Evolutionary conservation across 805 yeast species (phyloP), one percentile per base, ranked within the genome.

Genomic region (Danielozyma ontarioensis): DNA sequence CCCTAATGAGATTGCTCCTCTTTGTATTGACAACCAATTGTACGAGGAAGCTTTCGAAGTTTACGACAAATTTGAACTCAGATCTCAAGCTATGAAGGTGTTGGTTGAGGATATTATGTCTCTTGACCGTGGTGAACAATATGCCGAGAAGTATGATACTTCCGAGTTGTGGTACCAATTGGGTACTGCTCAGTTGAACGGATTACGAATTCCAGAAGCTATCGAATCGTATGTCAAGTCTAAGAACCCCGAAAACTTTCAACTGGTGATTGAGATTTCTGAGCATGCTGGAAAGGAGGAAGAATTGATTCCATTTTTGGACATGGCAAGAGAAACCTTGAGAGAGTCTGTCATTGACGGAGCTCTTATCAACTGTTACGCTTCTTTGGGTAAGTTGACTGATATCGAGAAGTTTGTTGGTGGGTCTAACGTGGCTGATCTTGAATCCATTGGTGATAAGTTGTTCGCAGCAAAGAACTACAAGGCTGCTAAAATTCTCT

Each of bases 281-380:
- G 94, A 89, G 55, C 94, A 85, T 51, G 95, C 96, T 23, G 97
- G 96, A 44, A 90, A 89, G 58, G 95, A 80, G 57, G 97, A 90
- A 52, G 97, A 93, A 62, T 77, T 93, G 47, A 70, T 90, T 48
- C 80, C 84, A 44, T 93, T 76, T 65, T 73, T 93, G 63, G 70
- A 74, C 43, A 87, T 88, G 95, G 96, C 98, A 12, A 83, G 98
- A 66, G 77, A 81, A 55, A 72, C 89, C 13, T 70, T 87, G 55
- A 84, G 96, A 54, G 98, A 93, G 65, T 89, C 96, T 34, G 72
- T 74, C 50, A 79, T 93, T 54, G 99, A 93, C 62, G 95, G 96
- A 46, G 94, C 95, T 39, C 71, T 93, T 42, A 80, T 93, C 50
- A 71, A 88, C 51, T 79, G 90, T 35, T 87, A 84, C 55, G 97